These are phyloP conservation scores for Pichia scutulata DNA, from an alignment of 805 yeast genomes.

Conservation along the genomic window DNA sequence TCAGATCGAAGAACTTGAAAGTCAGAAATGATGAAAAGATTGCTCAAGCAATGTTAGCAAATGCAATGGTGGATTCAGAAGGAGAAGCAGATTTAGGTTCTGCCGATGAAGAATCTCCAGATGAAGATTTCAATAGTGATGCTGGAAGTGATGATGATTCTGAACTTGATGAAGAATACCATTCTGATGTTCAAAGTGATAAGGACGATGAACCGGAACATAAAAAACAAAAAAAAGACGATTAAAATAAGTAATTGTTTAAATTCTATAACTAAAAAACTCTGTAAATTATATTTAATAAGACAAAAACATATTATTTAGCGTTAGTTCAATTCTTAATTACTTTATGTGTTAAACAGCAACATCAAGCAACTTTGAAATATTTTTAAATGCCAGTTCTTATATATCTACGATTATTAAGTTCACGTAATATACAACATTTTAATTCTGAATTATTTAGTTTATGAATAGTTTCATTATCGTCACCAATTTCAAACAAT, in stretches of 20 bases:
- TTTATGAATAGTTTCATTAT: constrained; percentile 1
- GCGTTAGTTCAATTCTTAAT: no score
- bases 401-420: constrained; percentile 7
- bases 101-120: constrained; percentile 77
- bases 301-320: no score
- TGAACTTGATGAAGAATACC: constrained; percentile 69
- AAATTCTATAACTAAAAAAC: not conserved
- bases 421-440: constrained; percentile 2
- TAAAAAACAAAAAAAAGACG: constrained; percentile 13
- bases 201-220: constrained; percentile 18
- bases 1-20: constrained; percentile 67
- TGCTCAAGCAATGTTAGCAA: constrained; percentile 72
- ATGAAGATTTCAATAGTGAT: constrained; percentile 71
- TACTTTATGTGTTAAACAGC: no score
- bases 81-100: constrained; percentile 60
- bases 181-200: constrained; percentile 42
- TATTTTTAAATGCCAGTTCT: no score
- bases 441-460: constrained; percentile 5
- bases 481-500: constrained; percentile 6
- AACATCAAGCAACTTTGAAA: no score
- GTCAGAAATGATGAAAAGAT: constrained; percentile 86
- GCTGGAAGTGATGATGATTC: constrained; percentile 19
- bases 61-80: constrained; percentile 55
- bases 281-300: constrained; percentile 2
- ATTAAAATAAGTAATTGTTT: not conserved